Percentiles rank a stretch among this genome's conserved stretches.
Evolutionary conservation across 2,329 filamentous ascomycete species (phyloP).

Genomic region (Conoideocrella luteorostrata): DNA sequence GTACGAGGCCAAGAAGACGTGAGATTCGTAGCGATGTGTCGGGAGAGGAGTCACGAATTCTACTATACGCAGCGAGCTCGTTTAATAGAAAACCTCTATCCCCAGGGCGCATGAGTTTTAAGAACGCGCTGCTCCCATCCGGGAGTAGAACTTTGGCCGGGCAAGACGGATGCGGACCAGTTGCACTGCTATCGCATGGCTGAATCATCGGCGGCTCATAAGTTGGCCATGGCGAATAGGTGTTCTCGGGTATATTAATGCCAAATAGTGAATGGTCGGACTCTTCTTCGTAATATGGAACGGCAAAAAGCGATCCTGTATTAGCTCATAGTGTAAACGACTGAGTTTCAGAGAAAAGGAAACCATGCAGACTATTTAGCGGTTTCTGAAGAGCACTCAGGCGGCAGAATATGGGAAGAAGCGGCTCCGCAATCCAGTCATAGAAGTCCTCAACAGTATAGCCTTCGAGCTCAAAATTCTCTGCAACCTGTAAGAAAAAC

Average conservation of each 20-base stretch:
- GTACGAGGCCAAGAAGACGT: constrained; percentile 11
- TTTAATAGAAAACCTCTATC: constrained; percentile 4
- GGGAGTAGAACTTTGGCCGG: constrained; percentile 9
- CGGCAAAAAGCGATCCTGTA: background rate
- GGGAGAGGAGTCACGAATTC: constrained; percentile 9
- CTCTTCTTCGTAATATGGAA: background rate
- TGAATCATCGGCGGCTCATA: background rate
- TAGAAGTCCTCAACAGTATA: too few relatives aligned
- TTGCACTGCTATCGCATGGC: background rate
- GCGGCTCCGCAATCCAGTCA: too few relatives aligned
- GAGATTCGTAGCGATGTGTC: constrained; percentile 9
- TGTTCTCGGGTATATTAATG: too few relatives aligned
- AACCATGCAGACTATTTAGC: background rate
- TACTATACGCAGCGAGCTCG: constrained; percentile 12
- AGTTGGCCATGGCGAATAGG: background rate
- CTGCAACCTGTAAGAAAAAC: too few relatives aligned
- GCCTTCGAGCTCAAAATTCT: too few relatives aligned
- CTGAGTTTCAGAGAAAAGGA: background rate
- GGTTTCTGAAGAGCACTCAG: background rate
- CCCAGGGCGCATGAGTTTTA: constrained; percentile 9
- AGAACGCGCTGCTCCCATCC: constrained; percentile 7
- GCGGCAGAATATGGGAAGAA: background rate
- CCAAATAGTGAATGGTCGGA: background rate
- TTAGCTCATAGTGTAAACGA: background rate
- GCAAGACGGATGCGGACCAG: background rate